Base-by-base conservation (phyloP, 495 filamentous ascomycete genomes). In the Penicillium egyptiacum region DNA sequence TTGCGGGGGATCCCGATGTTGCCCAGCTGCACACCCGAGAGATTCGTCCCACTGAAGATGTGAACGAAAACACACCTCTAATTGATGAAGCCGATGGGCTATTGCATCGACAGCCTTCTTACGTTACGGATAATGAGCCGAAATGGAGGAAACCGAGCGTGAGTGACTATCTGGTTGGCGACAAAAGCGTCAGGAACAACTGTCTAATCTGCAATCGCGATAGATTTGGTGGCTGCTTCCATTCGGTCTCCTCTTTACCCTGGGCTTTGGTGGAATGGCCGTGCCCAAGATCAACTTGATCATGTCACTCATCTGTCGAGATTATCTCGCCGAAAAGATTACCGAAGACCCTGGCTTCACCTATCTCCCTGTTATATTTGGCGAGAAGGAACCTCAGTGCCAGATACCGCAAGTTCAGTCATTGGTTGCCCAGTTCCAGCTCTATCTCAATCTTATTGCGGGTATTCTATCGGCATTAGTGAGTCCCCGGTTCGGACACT, bases 171-270 rank as follows among this genome's bases (percentile, higher is more conserved):
- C 7, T 20, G 31, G 14, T 12, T 26, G 4, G 33, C 17, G 25
- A 31, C 23, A 19, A 26, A 30, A 37, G 16, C 37, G 26, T 33
- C 39, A 25, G 45, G 30, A 40, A 59, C 43, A 58, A 16, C 40
- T 48, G 56, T 48, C 47, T 65, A 28, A 61, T 57, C 39, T 19
- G 35, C 26, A 33, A 41, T 26, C 19, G 33, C 35, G 22, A 30
- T 53, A 96, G 90, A 81, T 96, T 35, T 90, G 80, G 70, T 98
- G 92, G 90, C 74, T 98, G 16, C 62, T 98, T 10, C 84, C 82
- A 0, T 87, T 89, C 4, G 91, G 89, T 68, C 73, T 88, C 23
- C 65, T 95, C 7, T 91, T 86, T 67, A 88, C 89, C 1, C 74
- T 96, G 42, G 92, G 91, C 0, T 91, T 91, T 65, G 94, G 94